These are phyloP conservation scores for Cyberlindnera euphorbiae DNA, from an alignment of 805 yeast genomes.

Conservation along the genomic window DNA sequence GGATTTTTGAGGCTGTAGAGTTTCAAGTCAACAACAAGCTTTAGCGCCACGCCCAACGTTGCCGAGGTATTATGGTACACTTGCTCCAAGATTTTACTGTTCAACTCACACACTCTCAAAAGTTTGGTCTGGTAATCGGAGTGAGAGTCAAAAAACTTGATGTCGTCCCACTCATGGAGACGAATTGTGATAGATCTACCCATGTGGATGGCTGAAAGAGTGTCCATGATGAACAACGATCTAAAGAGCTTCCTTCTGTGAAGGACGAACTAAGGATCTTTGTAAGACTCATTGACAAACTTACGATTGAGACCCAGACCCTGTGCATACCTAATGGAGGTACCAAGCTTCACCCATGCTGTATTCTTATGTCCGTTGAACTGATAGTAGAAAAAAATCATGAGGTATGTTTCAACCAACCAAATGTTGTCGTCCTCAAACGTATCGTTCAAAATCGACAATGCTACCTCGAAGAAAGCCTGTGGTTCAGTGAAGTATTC, in stretches of 20 bases:
- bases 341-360: conserved; percentile 41
- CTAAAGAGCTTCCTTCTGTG: conserved; percentile 34
- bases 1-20: conserved; percentile 32
- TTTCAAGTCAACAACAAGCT: conserved; percentile 33
- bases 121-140: conserved; percentile 29
- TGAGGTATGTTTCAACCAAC: conserved; percentile 37
- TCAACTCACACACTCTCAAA: conserved; percentile 27
- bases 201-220: conserved; percentile 30
- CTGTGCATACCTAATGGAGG: conserved; percentile 39
- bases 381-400: conserved; percentile 38
- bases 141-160: conserved; percentile 14
- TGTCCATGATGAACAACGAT: conserved; percentile 32
- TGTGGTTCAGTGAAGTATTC: conserved; percentile 26
- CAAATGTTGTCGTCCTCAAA: conserved; percentile 38
- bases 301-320: conserved; percentile 37
- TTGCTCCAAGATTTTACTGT: conserved; percentile 29
- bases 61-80: conserved; percentile 31
- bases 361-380: conserved; percentile 35
- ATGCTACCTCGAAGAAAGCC: conserved; percentile 33
- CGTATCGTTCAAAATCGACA: conserved; percentile 27
- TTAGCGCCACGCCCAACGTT: conserved; percentile 29
- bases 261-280: conserved; percentile 24
- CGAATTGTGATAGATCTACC: conserved; percentile 35
- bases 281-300: conserved; percentile 33
- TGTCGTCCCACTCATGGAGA: conserved; percentile 37